Conservation (phyloP, 2,329 filamentous ascomycete species). For the Bipolaris victoriae region DNA sequence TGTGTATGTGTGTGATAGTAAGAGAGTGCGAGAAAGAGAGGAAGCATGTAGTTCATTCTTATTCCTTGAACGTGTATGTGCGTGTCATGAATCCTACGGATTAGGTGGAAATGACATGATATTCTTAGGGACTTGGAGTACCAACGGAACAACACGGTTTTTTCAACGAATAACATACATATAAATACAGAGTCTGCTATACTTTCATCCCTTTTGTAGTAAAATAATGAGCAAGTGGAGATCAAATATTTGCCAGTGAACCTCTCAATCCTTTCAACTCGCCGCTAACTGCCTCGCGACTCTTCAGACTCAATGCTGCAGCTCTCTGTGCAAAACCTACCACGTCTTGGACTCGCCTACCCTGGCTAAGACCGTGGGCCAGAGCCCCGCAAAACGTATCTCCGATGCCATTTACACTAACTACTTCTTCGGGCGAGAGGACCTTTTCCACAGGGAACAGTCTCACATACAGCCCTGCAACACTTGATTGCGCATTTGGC, state of each 20-base stretch:
- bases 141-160: neutral
- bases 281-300: slow-evolving; percentile 72
- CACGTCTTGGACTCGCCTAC: slow-evolving; percentile 63
- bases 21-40: neutral
- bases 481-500: slow-evolving; percentile 51
- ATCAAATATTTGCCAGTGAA: neutral
- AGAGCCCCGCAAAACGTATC: slow-evolving; percentile 90
- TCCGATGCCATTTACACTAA: slow-evolving; percentile 92
- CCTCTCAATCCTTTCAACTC: slow-evolving; percentile 52
- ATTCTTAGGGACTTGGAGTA: neutral
- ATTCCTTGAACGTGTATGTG: neutral
- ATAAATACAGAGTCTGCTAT: neutral
- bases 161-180: neutral
- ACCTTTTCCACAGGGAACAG: slow-evolving; percentile 69
- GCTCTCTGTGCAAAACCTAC: slow-evolving; percentile 83
- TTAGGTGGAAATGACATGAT: neutral
- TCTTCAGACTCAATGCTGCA: slow-evolving; percentile 78
- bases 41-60: neutral
- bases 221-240: neutral
- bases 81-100: neutral
- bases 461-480: slow-evolving; percentile 82
- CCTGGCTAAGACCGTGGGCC: slow-evolving; percentile 73
- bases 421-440: slow-evolving; percentile 67
- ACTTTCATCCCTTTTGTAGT: neutral
- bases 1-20: neutral